Conservation (phyloP, 352 stramenopile genomes). For the Phytophthora fragariaefolia region DNA sequence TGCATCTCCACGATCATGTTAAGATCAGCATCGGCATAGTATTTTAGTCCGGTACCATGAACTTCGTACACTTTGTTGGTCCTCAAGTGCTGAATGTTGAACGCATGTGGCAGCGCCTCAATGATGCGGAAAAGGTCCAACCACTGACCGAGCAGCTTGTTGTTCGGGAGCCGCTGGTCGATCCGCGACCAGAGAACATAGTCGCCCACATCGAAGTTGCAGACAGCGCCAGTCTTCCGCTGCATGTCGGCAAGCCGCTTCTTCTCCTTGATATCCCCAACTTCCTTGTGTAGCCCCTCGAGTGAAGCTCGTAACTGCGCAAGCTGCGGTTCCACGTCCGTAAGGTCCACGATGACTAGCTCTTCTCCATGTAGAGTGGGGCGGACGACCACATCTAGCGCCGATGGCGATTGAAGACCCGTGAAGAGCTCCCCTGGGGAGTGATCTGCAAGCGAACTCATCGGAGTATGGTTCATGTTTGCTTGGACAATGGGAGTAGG, state of each 20-base stretch:
- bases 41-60: no score
- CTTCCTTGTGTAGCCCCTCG: neutral
- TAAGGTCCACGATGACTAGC: neutral
- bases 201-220: neutral
- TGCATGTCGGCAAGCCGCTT: neutral
- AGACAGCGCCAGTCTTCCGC: neutral
- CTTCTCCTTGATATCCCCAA: neutral
- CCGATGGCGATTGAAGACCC: neutral
- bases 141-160: neutral
- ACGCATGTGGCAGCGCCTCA: neutral
- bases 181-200: neutral
- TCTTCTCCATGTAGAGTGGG: neutral
- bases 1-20: no score
- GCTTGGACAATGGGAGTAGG: neutral
- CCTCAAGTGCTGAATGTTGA: no score
- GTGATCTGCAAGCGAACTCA: neutral
- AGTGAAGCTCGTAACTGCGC: neutral
- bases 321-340: neutral
- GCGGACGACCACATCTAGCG: neutral
- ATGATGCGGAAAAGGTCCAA: neutral
- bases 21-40: no score
- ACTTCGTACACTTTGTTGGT: no score
- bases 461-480: neutral
- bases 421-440: neutral
- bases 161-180: neutral